Conservation (phyloP, 257 asterid species). For the Scutellaria galericulata region DNA sequence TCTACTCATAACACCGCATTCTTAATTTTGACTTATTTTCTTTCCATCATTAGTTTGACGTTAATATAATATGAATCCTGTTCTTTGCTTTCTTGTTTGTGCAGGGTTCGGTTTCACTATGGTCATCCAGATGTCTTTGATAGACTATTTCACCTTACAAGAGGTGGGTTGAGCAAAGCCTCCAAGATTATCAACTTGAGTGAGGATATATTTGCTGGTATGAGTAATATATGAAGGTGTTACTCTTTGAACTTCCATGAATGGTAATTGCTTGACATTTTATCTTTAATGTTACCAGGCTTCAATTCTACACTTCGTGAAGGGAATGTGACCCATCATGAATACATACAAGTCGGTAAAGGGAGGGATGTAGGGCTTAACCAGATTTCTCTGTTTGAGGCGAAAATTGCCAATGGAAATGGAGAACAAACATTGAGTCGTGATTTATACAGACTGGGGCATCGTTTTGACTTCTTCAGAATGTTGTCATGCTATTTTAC, state of each 20-base stretch:
- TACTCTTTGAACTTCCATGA: not conserved
- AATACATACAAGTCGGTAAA: conserved; percentile 57
- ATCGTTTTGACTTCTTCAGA: conserved; percentile 50
- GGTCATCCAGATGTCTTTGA: conserved; percentile 60
- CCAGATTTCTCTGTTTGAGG: conserved; percentile 52
- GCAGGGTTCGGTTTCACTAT: conserved; percentile 53
- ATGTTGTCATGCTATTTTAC: conserved; percentile 53
- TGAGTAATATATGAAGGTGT: not conserved
- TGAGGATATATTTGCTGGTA: conserved; percentile 57
- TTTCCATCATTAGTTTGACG: conserved; percentile 16
- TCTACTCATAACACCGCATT: not conserved
- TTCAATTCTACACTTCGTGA: conserved; percentile 52
- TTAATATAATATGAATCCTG: not conserved
- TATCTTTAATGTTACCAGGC: conserved; percentile 34
- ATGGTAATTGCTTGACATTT: conserved; percentile 19
- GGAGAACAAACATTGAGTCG: conserved; percentile 53
- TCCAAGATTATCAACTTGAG: conserved; percentile 51
- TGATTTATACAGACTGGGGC: conserved; percentile 52
- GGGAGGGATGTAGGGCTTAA: conserved; percentile 56
- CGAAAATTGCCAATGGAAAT: conserved; percentile 51
- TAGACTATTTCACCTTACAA: conserved; percentile 50
- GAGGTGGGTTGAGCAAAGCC: conserved; percentile 59
- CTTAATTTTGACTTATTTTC: not conserved
- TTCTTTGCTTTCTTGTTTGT: conserved; percentile 10
- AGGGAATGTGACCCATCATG: conserved; percentile 54